These are phyloP conservation scores for Pseudozyma thailandica DNA, from an alignment of 1,284 basidiomycete genomes.

Conservation along the genomic window DNA sequence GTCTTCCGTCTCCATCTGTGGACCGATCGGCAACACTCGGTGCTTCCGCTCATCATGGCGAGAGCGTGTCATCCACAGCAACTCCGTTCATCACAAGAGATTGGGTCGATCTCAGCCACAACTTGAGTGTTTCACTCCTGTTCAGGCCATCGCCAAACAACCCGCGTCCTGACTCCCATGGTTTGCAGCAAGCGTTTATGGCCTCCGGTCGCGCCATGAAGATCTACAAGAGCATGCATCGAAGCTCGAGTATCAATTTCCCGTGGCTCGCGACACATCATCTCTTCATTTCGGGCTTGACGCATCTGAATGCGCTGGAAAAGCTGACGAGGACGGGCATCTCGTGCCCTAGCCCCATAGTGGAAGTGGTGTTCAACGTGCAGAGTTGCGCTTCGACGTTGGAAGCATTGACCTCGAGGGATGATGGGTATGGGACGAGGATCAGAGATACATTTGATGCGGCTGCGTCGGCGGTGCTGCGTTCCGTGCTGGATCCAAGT, in stretches of 20 bases:
- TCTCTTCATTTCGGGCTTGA: slow-evolving; percentile 48
- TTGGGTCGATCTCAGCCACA: slow-evolving; percentile 48
- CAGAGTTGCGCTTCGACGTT: slow-evolving; percentile 50
- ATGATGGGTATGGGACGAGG: slow-evolving; percentile 33
- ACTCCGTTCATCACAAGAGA: slow-evolving; percentile 42
- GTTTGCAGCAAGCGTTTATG: slow-evolving; percentile 38
- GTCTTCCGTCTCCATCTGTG: background rate
- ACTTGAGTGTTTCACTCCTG: slow-evolving; percentile 36
- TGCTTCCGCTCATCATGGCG: slow-evolving; percentile 5
- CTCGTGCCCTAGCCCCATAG: slow-evolving; percentile 25
- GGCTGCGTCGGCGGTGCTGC: slow-evolving; percentile 33
- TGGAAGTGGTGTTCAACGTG: slow-evolving; percentile 49
- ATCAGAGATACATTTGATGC: slow-evolving; percentile 48
- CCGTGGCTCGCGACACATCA: slow-evolving; percentile 46
- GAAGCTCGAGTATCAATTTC: slow-evolving; percentile 45
- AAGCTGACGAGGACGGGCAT: slow-evolving; percentile 32
- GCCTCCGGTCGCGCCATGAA: slow-evolving; percentile 45
- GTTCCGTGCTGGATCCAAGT: slow-evolving; percentile 27
- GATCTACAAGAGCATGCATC: slow-evolving; percentile 49
- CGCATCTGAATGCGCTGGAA: slow-evolving; percentile 47
- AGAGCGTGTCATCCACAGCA: slow-evolving; percentile 27
- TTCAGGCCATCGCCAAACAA: slow-evolving; percentile 49
- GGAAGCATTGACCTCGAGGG: slow-evolving; percentile 39
- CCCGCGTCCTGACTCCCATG: slow-evolving; percentile 35
- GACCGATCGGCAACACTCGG: background rate